Base-by-base conservation (phyloP, 2,329 filamentous ascomycete genomes). In the Botrytis fragariae region DNA sequence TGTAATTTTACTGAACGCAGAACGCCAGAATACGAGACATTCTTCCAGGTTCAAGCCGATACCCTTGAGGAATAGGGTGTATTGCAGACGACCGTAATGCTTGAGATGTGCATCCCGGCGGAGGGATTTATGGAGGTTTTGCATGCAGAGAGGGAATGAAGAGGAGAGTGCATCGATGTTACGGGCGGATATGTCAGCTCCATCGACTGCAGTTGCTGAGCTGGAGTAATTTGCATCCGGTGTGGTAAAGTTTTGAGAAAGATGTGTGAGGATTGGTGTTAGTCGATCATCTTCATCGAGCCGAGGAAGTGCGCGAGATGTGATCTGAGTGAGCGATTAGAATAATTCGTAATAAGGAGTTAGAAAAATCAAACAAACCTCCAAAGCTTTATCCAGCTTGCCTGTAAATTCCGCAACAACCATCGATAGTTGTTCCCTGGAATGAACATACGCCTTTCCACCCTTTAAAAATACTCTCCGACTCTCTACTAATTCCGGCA, bases 221-320 rank as follows among this genome's bases (percentile, higher is more conserved):
- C 89, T 88, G 7, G 88, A 88, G 84, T 97, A 97, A 20, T 90
- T 89, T 12, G 94, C 90, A 80, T 98, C 95, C 1, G 96, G 96
- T 0, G 95, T 94, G 77, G 93, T 92, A 82, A 99, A 99, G 81
- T 95, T 97, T 82, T 97, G 95, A 74, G 94, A 96, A n/a, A 99
- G 88, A 80, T 99, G 91, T 61, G 89, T 87, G 44, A 93, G 84
- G 75, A 93, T 93, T 0, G 91, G 91, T 0, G 89, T 88, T 25
- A 99, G 88, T 63, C 96, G 92, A 82, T 98, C 95, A 82, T 99
- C 96, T 85, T 99, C 96, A 81, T 99, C 96, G 51, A 99, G 89
- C 18, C 95, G 91, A 0, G 96, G 96, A 6, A 98, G 87, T 0
- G 94, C 94, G 72, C 95, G 92, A n/a, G 94, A 92, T 12, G 96